phyloP scores from a whole-genome alignment of 2,329 filamentous ascomycete species.

The Chlorencoelia australis region DNA sequence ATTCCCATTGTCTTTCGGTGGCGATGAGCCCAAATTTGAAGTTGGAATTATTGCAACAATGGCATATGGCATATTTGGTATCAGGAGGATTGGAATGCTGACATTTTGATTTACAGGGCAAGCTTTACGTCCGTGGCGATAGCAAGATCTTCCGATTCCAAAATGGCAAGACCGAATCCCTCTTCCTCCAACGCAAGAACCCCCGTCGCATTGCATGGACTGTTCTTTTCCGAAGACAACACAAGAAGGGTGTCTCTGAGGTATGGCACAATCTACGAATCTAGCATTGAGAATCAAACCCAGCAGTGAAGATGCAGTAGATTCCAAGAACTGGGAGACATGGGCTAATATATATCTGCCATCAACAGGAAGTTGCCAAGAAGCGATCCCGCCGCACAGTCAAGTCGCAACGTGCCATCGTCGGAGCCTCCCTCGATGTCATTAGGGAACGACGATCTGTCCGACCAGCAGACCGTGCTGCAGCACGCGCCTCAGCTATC shows the following conservation, averaged over 20 bases:
- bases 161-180: conserved; percentile 98
- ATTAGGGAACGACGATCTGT: conserved; percentile 97
- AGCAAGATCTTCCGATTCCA: conserved; percentile 99
- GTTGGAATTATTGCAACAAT: too few relatives aligned
- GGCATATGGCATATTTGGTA: too few relatives aligned
- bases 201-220: conserved; percentile 99
- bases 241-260: conserved; percentile 99
- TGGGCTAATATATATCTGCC: conserved; percentile 15
- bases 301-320: too few relatives aligned
- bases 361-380: conserved; percentile 91
- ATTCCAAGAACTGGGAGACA: conserved; percentile 1
- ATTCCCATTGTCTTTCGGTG: background rate
- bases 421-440: conserved; percentile 97
- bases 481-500: conserved; percentile 82
- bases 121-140: conserved; percentile 98
- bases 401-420: conserved; percentile 98
- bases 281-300: too few relatives aligned
- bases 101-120: conserved; percentile 56
- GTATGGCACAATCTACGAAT: conserved; percentile 54
- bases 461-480: conserved; percentile 91
- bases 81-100: conserved; percentile 18
- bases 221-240: conserved; percentile 92
- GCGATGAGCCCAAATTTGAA: conserved; percentile 14
- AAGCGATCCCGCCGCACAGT: conserved; percentile 97
- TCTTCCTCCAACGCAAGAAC: conserved; percentile 99